phyloP scores from a whole-genome alignment of 2,329 filamentous ascomycete species.

The Penicillium sp. region DNA sequence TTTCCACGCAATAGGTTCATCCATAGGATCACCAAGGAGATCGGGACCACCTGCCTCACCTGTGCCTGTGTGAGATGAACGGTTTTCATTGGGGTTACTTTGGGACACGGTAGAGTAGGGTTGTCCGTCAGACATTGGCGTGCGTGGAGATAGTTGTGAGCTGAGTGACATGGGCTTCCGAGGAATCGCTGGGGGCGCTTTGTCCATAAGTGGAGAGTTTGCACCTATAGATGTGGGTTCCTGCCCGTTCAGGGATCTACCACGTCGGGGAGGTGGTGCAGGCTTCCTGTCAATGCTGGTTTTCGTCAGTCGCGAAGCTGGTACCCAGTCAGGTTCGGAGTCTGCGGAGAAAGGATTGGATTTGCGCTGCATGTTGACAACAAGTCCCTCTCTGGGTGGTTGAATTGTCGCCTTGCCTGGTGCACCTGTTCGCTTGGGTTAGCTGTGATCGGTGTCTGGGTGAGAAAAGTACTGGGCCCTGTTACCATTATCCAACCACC shows the following conservation, averaged over 20 bases:
- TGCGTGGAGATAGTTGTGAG: conserved; percentile 10
- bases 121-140: not conserved
- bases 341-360: conserved; percentile 78
- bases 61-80: not conserved
- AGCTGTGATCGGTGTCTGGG: not conserved
- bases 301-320: conserved; percentile 16
- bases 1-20: conserved; percentile 31
- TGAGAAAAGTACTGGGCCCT: not conserved
- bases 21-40: conserved; percentile 26
- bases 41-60: conserved; percentile 6
- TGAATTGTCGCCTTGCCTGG: conserved; percentile 72
- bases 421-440: conserved; percentile 49
- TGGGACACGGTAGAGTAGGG: not conserved
- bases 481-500: conserved; percentile 64
- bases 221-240: not conserved
- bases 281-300: conserved; percentile 20
- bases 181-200: conserved; percentile 53
- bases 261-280: conserved; percentile 26
- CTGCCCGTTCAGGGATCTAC: conserved; percentile 1
- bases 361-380: conserved; percentile 70
- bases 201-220: not conserved
- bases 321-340: conserved; percentile 81
- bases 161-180: conserved; percentile 57
- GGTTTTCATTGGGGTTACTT: not conserved
- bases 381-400: conserved; percentile 62